Conservation (phyloP, 164 flowering plant genomes). For the Buxus sempervirens region DNA sequence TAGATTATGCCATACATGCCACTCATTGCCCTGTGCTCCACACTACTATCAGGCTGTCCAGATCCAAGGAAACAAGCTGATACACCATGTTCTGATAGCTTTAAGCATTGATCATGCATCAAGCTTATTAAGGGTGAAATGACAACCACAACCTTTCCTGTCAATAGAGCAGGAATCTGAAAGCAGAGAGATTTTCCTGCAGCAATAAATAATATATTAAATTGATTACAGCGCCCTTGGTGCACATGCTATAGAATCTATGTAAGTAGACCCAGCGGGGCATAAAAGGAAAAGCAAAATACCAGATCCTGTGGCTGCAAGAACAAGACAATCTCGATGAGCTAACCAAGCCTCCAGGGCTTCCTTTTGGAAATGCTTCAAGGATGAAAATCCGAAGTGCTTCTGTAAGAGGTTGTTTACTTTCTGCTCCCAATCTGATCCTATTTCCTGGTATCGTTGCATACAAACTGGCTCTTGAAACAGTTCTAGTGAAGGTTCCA, state of each 20-base stretch:
- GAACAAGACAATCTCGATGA: slow-evolving; percentile 77
- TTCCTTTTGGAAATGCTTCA: slow-evolving; percentile 83
- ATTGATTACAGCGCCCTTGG: neutral
- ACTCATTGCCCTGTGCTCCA: slow-evolving; percentile 76
- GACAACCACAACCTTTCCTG: slow-evolving; percentile 86
- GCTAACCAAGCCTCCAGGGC: slow-evolving; percentile 70
- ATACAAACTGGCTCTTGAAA: slow-evolving; percentile 7
- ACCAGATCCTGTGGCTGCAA: slow-evolving; percentile 98
- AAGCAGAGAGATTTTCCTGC: slow-evolving; percentile 91
- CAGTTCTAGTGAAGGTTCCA: slow-evolving; percentile 1
- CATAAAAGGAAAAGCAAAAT: slow-evolving; percentile 10
- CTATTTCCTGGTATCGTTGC: slow-evolving; percentile 26
- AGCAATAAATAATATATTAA: slow-evolving; percentile 14
- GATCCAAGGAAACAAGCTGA: slow-evolving; percentile 97
- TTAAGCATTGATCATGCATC: slow-evolving; percentile 96
- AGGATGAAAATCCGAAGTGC: slow-evolving; percentile 66
- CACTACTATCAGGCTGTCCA: slow-evolving; percentile 75
- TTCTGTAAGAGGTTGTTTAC: slow-evolving; percentile 40
- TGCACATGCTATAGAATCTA: neutral
- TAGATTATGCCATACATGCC: slow-evolving; percentile 75
- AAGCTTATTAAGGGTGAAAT: slow-evolving; percentile 92
- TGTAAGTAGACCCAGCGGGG: neutral
- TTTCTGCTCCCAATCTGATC: slow-evolving; percentile 59
- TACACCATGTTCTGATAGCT: slow-evolving; percentile 74
- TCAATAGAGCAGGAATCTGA: slow-evolving; percentile 85